Conservation (phyloP, 2,329 filamentous ascomycete species). For the Volutella citrinella region DNA sequence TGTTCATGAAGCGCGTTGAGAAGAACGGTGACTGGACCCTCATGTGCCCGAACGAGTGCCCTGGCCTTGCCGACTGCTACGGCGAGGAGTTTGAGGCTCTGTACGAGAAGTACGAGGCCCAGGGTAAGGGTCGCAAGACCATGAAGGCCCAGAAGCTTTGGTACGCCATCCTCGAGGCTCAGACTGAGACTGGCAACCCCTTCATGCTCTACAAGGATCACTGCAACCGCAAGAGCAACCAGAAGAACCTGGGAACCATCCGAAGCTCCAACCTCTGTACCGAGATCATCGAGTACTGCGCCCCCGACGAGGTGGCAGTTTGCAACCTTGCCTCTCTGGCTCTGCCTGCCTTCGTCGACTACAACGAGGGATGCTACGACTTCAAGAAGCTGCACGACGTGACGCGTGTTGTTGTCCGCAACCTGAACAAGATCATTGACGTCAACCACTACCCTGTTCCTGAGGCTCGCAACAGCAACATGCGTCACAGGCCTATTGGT, state of each 20-base stretch:
- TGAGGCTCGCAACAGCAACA: constrained; percentile 93
- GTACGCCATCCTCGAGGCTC: constrained; percentile 97
- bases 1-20: constrained; percentile 99
- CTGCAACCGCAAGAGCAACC: constrained; percentile 99
- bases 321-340: constrained; percentile 97
- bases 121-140: constrained; percentile 83
- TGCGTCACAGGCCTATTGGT: constrained; percentile 93
- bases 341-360: constrained; percentile 87
- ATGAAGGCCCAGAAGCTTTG: constrained; percentile 98
- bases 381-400: constrained; percentile 97
- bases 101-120: constrained; percentile 88
- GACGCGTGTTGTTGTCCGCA: constrained; percentile 85
- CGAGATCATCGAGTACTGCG: constrained; percentile 96
- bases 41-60: constrained; percentile 96
- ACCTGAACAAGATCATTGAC: constrained; percentile 98
- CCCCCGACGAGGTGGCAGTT: constrained; percentile 96
- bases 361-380: constrained; percentile 80
- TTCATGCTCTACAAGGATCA: constrained; percentile 99
- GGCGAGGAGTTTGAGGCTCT: constrained; percentile 95
- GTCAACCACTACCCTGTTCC: constrained; percentile 97
- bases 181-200: constrained; percentile 97
- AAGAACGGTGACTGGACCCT: constrained; percentile 96
- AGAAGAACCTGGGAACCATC: constrained; percentile 98
- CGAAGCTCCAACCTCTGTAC: constrained; percentile 99
- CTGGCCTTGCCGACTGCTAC: constrained; percentile 92